Evolutionary conservation across 163 green algal species (phyloP).

Genomic region (Chlorella variabilis): DNA sequence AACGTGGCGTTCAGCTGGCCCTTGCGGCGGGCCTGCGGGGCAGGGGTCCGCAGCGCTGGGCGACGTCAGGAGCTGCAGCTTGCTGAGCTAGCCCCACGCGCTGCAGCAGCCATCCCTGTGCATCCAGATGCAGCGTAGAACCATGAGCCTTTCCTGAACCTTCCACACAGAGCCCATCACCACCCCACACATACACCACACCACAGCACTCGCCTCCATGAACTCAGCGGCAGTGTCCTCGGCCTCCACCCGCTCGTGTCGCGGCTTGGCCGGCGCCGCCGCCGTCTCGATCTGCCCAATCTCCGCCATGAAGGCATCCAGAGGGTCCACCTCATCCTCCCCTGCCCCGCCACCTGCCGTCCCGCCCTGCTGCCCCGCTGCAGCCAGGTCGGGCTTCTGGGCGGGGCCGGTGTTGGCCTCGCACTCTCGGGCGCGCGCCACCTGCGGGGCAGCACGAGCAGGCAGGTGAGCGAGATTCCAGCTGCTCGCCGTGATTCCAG

Average conservation of each 20-base stretch:
- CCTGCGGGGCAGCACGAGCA: slow-evolving; percentile 43
- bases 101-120: no score
- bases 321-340: slow-evolving; percentile 71
- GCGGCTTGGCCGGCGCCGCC: not conserved
- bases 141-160: no score
- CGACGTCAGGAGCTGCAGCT: no score
- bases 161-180: no score
- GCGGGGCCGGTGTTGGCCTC: slow-evolving; percentile 75
- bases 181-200: no score
- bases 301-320: slow-evolving; percentile 89
- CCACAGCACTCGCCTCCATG: slow-evolving; percentile 56
- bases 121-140: no score
- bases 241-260: slow-evolving; percentile 64
- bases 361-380: not conserved
- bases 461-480: not conserved
- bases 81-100: no score
- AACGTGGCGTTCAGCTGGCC: slow-evolving; percentile 32
- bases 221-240: slow-evolving; percentile 71
- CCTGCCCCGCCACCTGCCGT: slow-evolving; percentile 19
- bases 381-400: slow-evolving; percentile 19
- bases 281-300: slow-evolving; percentile 62
- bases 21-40: slow-evolving; percentile 9
- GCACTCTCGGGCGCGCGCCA: slow-evolving; percentile 65
- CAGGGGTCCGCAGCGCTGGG: no score
- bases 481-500: no score